Conservation (phyloP, 2,329 filamentous ascomycete species). For the Diatrype stigma region DNA sequence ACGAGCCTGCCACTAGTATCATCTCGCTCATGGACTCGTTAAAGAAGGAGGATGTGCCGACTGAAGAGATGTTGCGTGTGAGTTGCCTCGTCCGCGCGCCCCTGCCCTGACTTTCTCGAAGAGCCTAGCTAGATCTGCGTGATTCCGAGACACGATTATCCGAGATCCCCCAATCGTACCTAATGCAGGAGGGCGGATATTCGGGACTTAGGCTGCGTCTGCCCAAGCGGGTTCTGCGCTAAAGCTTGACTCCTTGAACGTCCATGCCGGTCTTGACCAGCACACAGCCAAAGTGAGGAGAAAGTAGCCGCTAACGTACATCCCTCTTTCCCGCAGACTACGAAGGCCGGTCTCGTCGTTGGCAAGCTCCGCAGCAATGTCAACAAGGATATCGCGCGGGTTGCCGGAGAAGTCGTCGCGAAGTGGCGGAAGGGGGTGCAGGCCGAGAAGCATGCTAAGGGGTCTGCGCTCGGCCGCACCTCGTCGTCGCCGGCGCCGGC, state of each 20-base stretch:
- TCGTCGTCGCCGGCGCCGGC: constrained; percentile 46
- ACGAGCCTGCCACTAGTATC: constrained; percentile 69
- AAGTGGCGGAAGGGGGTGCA: constrained; percentile 85
- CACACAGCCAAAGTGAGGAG: no score
- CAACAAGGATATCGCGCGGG: constrained; percentile 74
- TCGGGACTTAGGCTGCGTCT: no score
- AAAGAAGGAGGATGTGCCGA: constrained; percentile 75
- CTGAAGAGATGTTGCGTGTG: constrained; percentile 84
- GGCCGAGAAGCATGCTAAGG: constrained; percentile 50
- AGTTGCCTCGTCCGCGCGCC: constrained; percentile 26
- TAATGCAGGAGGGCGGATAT: no score
- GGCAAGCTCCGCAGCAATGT: constrained; percentile 74
- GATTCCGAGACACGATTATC: constrained; percentile 8
- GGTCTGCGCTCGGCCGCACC: constrained; percentile 44
- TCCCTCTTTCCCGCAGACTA: no score
- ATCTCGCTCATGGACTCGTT: constrained; percentile 72
- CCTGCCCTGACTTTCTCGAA: neutral
- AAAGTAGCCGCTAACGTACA: no score
- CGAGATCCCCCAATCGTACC: no score
- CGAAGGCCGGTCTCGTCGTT: constrained; percentile 85
- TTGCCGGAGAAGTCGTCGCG: constrained; percentile 76
- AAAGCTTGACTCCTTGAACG: no score
- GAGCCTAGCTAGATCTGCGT: no score
- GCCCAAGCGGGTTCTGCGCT: no score
- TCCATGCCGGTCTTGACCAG: no score